A percentile compares a stretch with the other conserved stretches of the same genome.
These are phyloP conservation scores for Yamadazyma mexicana DNA, from an alignment of 1,139 yeast genomes.

Conservation along the genomic window DNA sequence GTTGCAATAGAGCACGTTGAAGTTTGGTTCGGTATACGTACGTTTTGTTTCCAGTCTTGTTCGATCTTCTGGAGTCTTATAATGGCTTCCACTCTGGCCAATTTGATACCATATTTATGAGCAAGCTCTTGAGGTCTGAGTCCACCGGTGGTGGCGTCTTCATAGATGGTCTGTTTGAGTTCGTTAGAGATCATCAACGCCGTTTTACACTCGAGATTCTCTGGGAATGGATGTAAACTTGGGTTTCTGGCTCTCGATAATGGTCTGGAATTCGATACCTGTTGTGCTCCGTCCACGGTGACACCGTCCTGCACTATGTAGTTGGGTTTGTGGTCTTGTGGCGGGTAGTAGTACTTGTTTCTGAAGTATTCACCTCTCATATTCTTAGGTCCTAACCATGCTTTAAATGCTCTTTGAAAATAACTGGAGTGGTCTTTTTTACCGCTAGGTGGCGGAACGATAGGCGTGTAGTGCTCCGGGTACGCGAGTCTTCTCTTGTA, in stretches of 20 bases:
- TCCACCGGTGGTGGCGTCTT: slow-evolving; percentile 54
- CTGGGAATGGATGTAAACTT: slow-evolving; percentile 73
- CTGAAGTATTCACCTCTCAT: slow-evolving; percentile 77
- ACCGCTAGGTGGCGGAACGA: slow-evolving; percentile 23
- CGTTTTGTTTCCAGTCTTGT: slow-evolving; percentile 56
- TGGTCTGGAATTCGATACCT: not conserved
- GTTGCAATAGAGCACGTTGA: slow-evolving; percentile 1
- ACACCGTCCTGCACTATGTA: slow-evolving; percentile 66
- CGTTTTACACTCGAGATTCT: slow-evolving; percentile 68
- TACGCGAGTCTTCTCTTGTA: slow-evolving; percentile 28
- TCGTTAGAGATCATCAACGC: slow-evolving; percentile 59
- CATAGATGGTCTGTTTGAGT: slow-evolving; percentile 59
- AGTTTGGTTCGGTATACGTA: slow-evolving; percentile 48
- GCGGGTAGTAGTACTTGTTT: slow-evolving; percentile 75
- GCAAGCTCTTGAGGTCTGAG: slow-evolving; percentile 73
- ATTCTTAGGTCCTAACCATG: slow-evolving; percentile 80
- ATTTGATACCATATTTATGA: slow-evolving; percentile 73
- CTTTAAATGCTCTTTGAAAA: slow-evolving; percentile 34
- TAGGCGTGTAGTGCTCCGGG: slow-evolving; percentile 27
- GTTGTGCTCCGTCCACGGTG: slow-evolving; percentile 26
- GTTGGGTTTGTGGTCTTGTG: slow-evolving; percentile 71
- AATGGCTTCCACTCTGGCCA: slow-evolving; percentile 86
- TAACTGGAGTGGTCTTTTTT: slow-evolving; percentile 33
- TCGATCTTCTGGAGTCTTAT: slow-evolving; percentile 68
- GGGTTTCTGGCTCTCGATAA: slow-evolving; percentile 24